Conservation (phyloP, 192 early-diverging fungal species). For the Podila horticola region DNA sequence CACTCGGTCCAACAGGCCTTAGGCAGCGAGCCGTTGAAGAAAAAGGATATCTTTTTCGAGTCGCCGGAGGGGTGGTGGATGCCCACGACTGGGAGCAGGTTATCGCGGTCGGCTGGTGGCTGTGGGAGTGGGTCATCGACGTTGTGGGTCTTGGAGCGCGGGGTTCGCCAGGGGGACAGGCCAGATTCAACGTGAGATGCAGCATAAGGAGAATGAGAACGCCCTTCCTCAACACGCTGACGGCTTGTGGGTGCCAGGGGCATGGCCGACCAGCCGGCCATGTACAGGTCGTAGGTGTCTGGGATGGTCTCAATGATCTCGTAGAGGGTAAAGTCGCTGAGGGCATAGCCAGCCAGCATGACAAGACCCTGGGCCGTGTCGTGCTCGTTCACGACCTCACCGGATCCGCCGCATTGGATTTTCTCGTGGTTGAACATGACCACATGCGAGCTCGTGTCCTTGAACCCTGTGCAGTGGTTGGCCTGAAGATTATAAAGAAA, state of each 20-base stretch:
- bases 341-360: slow-evolving; percentile 29
- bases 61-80: slow-evolving; percentile 62
- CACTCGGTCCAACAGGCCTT: slow-evolving; percentile 56
- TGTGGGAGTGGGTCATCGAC: background rate
- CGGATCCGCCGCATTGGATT: slow-evolving; percentile 21
- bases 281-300: slow-evolving; percentile 51
- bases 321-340: slow-evolving; percentile 51
- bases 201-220: background rate
- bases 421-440: slow-evolving; percentile 63
- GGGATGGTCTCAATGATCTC: slow-evolving; percentile 58
- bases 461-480: slow-evolving; percentile 50
- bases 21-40: slow-evolving; percentile 46
- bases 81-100: slow-evolving; percentile 38
- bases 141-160: slow-evolving; percentile 7
- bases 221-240: background rate
- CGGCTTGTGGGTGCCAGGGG: slow-evolving; percentile 17
- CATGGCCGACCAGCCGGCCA: slow-evolving; percentile 55
- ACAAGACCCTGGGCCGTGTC: slow-evolving; percentile 55
- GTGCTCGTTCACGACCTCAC: slow-evolving; percentile 40
- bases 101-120: background rate
- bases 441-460: slow-evolving; percentile 48
- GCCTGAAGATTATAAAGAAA: slow-evolving; percentile 27
- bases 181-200: background rate
- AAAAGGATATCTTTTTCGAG: slow-evolving; percentile 57
- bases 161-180: slow-evolving; percentile 15